Conservation (phyloP, 1,139 yeast genomes). For the Candida tetrigidarum region DNA sequence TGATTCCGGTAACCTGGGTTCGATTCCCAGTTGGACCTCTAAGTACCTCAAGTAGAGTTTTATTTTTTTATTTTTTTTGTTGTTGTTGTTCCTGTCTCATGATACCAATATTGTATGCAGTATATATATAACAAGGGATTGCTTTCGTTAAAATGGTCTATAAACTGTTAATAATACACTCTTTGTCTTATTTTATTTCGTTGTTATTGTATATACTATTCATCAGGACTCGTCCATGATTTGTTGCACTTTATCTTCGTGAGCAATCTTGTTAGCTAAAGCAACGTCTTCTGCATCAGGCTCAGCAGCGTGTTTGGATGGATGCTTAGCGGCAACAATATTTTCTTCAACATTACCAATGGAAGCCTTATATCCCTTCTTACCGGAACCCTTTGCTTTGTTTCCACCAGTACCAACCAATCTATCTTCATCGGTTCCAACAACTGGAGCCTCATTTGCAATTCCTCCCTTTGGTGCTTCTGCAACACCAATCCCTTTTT, state of each 20-base stretch:
- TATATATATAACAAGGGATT: too few relatives aligned
- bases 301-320: conserved; percentile 1
- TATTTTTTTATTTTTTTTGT: conserved; percentile 9
- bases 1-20: conserved; percentile 44
- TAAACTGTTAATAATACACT: background rate
- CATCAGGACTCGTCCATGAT: conserved; percentile 14
- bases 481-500: conserved; percentile 44
- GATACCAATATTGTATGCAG: too few relatives aligned
- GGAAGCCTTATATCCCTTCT: conserved; percentile 12
- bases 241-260: conserved; percentile 15
- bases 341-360: conserved; percentile 8
- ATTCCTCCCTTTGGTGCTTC: conserved; percentile 58
- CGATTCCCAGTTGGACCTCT: conserved; percentile 41
- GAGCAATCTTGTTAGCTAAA: conserved; percentile 7
- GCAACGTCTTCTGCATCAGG: conserved; percentile 4
- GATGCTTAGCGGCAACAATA: conserved; percentile 3
- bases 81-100: too few relatives aligned
- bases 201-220: background rate
- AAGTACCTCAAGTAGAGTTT: background rate
- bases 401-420: conserved; percentile 26
- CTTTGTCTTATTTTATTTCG: background rate
- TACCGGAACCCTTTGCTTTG: conserved; percentile 7
- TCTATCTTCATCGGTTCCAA: conserved; percentile 46
- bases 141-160: too few relatives aligned
- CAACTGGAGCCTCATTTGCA: conserved; percentile 52